Evolutionary conservation across 495 filamentous ascomycete species (phyloP).

Genomic region (Penicillium argentinense): DNA sequence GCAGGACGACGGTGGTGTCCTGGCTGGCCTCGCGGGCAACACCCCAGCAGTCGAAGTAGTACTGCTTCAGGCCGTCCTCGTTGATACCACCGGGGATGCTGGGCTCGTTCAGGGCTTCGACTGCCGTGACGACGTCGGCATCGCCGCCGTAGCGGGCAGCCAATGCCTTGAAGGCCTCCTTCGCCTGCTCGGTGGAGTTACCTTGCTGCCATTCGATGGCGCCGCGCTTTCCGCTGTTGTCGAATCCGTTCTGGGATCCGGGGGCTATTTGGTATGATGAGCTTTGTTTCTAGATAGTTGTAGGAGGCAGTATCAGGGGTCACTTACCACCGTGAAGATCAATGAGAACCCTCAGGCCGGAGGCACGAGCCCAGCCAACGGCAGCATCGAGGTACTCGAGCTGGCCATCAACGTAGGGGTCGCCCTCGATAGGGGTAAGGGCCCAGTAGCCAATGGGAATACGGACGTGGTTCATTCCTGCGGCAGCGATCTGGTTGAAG

Average conservation of each 20-base stretch:
- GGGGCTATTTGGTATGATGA: constrained; percentile 51
- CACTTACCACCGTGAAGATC: constrained; percentile 68
- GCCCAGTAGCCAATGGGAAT: constrained; percentile 85
- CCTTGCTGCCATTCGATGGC: constrained; percentile 62
- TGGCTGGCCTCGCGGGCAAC: constrained; percentile 50
- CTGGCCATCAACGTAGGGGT: constrained; percentile 75
- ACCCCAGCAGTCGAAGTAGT: constrained; percentile 63
- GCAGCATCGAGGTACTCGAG: constrained; percentile 65
- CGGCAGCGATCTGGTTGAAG: constrained; percentile 61
- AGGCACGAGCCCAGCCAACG: constrained; percentile 63
- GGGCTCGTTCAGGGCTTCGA: constrained; percentile 76
- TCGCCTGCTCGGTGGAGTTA: constrained; percentile 54
- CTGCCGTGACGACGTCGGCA: constrained; percentile 64
- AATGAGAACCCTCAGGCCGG: constrained; percentile 66
- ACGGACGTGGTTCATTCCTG: constrained; percentile 73
- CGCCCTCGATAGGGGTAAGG: constrained; percentile 53
- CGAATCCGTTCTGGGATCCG: constrained; percentile 80
- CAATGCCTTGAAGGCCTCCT: constrained; percentile 58
- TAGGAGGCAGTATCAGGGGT: constrained; percentile 1
- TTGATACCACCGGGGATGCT: constrained; percentile 54
- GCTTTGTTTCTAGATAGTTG: no score
- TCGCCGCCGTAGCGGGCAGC: constrained; percentile 58
- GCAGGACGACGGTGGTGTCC: constrained; percentile 59
- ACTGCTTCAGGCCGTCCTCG: constrained; percentile 53
- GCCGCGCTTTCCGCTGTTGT: constrained; percentile 70